Evolutionary conservation across 2,329 filamentous ascomycete species (phyloP).

Genomic region (Cercospora berteroae): DNA sequence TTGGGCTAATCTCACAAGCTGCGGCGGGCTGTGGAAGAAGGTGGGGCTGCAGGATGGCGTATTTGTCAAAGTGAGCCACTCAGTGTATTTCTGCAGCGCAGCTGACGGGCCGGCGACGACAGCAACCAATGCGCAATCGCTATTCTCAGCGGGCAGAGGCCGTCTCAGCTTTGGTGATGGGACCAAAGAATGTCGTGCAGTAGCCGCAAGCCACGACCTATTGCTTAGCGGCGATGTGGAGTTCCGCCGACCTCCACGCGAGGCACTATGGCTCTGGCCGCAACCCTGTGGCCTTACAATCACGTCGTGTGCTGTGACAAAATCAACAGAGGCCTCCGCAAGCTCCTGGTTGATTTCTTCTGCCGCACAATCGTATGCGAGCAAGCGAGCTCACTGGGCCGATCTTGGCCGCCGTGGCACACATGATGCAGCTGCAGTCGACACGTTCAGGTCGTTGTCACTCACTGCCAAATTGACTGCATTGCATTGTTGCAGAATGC

Average conservation of each 20-base stretch:
- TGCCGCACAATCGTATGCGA: not conserved
- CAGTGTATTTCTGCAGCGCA: not conserved
- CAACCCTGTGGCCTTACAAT: constrained; percentile 4
- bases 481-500: not conserved
- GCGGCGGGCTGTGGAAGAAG: not conserved
- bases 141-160: not conserved
- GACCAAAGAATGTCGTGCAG: constrained; percentile 14
- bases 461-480: not conserved
- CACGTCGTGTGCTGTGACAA: not conserved
- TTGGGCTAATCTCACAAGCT: constrained; percentile 13
- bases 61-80: constrained; percentile 17
- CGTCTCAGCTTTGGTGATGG: constrained; percentile 7
- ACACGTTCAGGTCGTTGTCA: not conserved
- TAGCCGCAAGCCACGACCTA: constrained; percentile 5
- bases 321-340: not conserved
- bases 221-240: not conserved
- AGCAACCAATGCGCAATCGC: not conserved
- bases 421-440: not conserved
- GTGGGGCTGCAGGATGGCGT: constrained; percentile 12
- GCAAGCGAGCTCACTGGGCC: not conserved
- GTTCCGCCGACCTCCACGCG: constrained; percentile 8
- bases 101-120: not conserved
- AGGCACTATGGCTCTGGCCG: constrained; percentile 5
- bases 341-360: constrained; percentile 1
- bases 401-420: not conserved